Base-by-base conservation (phyloP, 2,329 filamentous ascomycete species). In the Dryadomyces sulphureus region DNA sequence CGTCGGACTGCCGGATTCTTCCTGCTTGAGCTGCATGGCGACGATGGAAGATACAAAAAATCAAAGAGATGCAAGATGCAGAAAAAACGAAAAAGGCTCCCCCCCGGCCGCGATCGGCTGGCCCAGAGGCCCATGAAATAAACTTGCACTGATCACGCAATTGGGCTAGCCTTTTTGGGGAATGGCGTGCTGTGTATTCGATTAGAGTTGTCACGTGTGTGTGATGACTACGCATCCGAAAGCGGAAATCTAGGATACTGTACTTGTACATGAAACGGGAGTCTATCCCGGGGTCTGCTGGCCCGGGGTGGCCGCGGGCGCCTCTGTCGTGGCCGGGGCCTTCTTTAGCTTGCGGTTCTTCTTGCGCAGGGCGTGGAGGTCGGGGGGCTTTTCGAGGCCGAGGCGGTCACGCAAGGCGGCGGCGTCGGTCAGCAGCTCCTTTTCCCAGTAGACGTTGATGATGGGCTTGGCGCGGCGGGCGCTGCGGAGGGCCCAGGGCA, bases 371-470 rank as follows among this genome's bases (percentile, higher is more conserved):
- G 75, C 73, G 55, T 90, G 74, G 63, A 96, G 65, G 63, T 96
- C 88, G 7, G 89, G 86, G 32, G 92, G 92, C 59, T 77, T 78
- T 67, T 96, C 87, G 46, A 98, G 88, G 2, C 85, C 81, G 55
- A 98, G 60, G 59, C 88, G 73, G 5, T 58, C 62, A 53, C 92
- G 74, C 60, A 98, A 59, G 53, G 81, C 84, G 44, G 77, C 72
- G 22, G 94, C 85, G 62, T 94, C 81, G 48, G 79, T 84, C 65
- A 89, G 81, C 54, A 98, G 64, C 65, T 90, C 76, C 68, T 96
- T 87, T 65, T 98, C 92, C 92, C 92, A 98, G 60, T 94, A 98
- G 1, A 98, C 81, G 62, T 95, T 95, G 54, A 98, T 89, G 30
- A 96, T 69, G 58, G 94, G 85, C 56, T 83, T 77, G 41, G 79